Evolutionary conservation across 805 yeast species (phyloP).

Genomic region (Ogataea chonburiensis): DNA sequence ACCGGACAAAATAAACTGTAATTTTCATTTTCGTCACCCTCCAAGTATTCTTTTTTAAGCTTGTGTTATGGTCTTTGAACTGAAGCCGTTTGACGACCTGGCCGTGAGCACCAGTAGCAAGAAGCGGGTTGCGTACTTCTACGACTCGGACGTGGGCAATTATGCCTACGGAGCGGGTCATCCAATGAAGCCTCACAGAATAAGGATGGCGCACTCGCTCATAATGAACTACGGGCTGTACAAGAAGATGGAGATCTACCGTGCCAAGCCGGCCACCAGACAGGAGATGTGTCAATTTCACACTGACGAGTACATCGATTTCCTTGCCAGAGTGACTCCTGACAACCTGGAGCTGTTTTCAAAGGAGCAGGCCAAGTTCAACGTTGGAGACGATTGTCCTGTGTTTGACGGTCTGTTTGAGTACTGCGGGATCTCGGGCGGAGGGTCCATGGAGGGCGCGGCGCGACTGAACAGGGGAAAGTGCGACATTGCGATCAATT

Average conservation of each 20-base stretch:
- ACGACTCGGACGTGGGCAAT: slow-evolving; percentile 93
- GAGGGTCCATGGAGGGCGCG: slow-evolving; percentile 89
- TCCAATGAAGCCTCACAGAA: slow-evolving; percentile 98
- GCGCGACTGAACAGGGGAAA: slow-evolving; percentile 77
- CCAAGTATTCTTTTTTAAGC: slow-evolving; percentile 3
- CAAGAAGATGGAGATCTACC: slow-evolving; percentile 94
- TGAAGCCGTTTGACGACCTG: slow-evolving; percentile 63
- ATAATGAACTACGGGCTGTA: slow-evolving; percentile 96
- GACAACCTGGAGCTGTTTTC: slow-evolving; percentile 85
- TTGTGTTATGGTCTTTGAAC: slow-evolving; percentile 42
- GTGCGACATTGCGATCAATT: slow-evolving; percentile 88
- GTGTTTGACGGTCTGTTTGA: slow-evolving; percentile 78
- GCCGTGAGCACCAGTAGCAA: slow-evolving; percentile 54
- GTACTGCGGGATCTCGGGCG: slow-evolving; percentile 77
- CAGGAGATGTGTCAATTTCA: slow-evolving; percentile 99
- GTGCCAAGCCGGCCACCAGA: slow-evolving; percentile 96
- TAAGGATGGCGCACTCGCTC: slow-evolving; percentile 96
- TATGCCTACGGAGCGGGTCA: slow-evolving; percentile 98
- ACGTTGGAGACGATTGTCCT: slow-evolving; percentile 94
- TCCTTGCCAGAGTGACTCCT: slow-evolving; percentile 85
- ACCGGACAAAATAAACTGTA: slow-evolving; percentile 1
- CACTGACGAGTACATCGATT: slow-evolving; percentile 95
- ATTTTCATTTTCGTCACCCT: slow-evolving; percentile 5
- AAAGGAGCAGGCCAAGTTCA: slow-evolving; percentile 87
- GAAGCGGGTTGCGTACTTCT: slow-evolving; percentile 70